Conservation (phyloP, 2,329 filamentous ascomycete genomes). For the Hymenoscyphus fructigenus region DNA sequence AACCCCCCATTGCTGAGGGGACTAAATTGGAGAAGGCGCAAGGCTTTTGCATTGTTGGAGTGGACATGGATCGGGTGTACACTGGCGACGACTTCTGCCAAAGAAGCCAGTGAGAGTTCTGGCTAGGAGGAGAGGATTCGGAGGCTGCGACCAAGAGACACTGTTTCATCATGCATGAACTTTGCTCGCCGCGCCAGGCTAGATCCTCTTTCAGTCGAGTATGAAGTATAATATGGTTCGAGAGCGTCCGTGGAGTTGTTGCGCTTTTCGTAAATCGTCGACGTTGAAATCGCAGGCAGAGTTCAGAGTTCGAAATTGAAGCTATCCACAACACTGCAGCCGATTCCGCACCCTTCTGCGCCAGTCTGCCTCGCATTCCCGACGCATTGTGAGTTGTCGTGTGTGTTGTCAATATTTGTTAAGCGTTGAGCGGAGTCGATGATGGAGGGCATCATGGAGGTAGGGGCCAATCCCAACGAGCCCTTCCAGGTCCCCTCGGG, state of each 20-base stretch:
- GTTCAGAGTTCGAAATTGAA: background rate
- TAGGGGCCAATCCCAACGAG: too few relatives aligned
- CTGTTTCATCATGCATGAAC: conserved; percentile 4
- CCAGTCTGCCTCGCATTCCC: background rate
- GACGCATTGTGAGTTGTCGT: conserved; percentile 3
- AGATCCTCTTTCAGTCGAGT: background rate
- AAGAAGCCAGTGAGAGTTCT: background rate
- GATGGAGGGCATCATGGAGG: background rate
- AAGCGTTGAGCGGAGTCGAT: background rate
- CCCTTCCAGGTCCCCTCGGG: background rate
- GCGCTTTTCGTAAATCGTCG: background rate
- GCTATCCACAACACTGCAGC: background rate
- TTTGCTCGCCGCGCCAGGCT: background rate
- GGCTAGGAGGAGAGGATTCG: background rate
- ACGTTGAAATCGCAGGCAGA: background rate
- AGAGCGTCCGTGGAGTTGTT: background rate
- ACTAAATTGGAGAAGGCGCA: background rate
- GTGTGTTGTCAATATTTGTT: background rate
- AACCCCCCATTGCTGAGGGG: background rate
- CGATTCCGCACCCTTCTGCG: background rate
- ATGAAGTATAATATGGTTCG: background rate
- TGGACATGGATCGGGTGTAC: background rate
- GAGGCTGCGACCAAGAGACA: background rate
- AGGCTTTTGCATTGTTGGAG: background rate
- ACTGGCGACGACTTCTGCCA: background rate